Percentiles rank a stretch among this genome's conserved stretches.
These are phyloP conservation scores for Blastocystis sp. DNA, from an alignment of 352 stramenopile genomes.

Conservation along the genomic window DNA sequence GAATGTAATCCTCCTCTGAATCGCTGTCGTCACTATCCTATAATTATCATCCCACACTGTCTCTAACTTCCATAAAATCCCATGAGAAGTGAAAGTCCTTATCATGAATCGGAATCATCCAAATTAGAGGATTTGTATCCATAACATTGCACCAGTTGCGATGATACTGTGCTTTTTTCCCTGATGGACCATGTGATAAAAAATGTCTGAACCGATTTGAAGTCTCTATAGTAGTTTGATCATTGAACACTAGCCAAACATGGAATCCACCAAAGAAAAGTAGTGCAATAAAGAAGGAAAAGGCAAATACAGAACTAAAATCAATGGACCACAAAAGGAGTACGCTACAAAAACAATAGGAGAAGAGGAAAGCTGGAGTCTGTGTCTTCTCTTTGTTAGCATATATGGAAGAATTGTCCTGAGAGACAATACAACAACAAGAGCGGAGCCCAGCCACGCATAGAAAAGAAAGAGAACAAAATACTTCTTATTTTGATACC, in stretches of 20 bases:
- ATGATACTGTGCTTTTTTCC: not conserved
- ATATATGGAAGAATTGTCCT: not conserved
- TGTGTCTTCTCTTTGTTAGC: not conserved
- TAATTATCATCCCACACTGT: not conserved
- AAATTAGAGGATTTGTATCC: conserved; percentile 35
- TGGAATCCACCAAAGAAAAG: conserved; percentile 60
- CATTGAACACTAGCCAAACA: conserved; percentile 44
- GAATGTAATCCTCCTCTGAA: not conserved
- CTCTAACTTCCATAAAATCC: not conserved
- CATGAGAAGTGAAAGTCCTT: conserved; percentile 28
- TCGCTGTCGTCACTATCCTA: not conserved
- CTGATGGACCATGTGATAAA: not conserved
- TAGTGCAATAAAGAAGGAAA: conserved; percentile 1
- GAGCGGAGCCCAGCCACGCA: conserved; percentile 7
- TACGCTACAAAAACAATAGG: not conserved
- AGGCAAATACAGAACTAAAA: not conserved
- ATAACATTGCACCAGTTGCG: conserved; percentile 59
- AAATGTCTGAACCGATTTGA: not conserved
- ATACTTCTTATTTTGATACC: conserved; percentile 76
- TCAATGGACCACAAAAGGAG: not conserved
- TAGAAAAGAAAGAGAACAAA: conserved; percentile 76
- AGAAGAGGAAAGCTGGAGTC: not conserved
- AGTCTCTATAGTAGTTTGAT: conserved; percentile 52
- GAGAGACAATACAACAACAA: not conserved
- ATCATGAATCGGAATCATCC: conserved; percentile 31